Percentiles rank a stretch among this genome's conserved stretches.
phyloP scores from a whole-genome alignment of 768 basidiomycete species.

The Trametes villosa region DNA sequence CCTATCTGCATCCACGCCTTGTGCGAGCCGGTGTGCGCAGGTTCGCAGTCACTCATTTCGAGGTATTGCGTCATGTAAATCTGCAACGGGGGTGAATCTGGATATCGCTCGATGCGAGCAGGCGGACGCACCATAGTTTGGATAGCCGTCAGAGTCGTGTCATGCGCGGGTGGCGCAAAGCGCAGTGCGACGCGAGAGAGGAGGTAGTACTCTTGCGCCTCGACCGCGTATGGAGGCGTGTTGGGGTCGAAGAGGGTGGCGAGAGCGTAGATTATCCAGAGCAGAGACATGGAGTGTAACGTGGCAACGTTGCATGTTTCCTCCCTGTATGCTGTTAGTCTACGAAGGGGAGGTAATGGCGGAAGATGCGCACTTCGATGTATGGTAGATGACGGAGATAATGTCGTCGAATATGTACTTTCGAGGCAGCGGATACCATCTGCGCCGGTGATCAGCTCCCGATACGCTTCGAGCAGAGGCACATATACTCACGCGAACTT shows the following conservation, averaged over 20 bases:
- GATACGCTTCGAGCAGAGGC: not conserved
- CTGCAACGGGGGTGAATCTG: conserved; percentile 42
- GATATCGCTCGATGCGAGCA: not conserved
- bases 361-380: conserved; percentile 43
- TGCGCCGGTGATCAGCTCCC: conserved; percentile 29
- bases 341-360: not conserved
- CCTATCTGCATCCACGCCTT: conserved; percentile 62
- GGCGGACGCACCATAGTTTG: conserved; percentile 53
- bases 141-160: conserved; percentile 59
- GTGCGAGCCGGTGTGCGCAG: conserved; percentile 45
- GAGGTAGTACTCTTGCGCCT: conserved; percentile 66
- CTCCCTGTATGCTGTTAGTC: not conserved
- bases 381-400: conserved; percentile 55
- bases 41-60: conserved; percentile 56
- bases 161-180: conserved; percentile 48
- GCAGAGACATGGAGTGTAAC: conserved; percentile 62
- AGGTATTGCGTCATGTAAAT: conserved; percentile 52
- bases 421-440: conserved; percentile 58
- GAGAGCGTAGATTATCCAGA: conserved; percentile 70
- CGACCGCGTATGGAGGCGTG: conserved; percentile 50
- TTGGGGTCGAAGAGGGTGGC: conserved; percentile 63
- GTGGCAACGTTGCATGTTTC: conserved; percentile 37
- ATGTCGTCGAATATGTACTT: conserved; percentile 61
- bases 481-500: conserved; percentile 53
- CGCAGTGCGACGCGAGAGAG: conserved; percentile 58